These are phyloP conservation scores for Didymella pomorum DNA, from an alignment of 2,329 filamentous ascomycete species.

Conservation along the genomic window DNA sequence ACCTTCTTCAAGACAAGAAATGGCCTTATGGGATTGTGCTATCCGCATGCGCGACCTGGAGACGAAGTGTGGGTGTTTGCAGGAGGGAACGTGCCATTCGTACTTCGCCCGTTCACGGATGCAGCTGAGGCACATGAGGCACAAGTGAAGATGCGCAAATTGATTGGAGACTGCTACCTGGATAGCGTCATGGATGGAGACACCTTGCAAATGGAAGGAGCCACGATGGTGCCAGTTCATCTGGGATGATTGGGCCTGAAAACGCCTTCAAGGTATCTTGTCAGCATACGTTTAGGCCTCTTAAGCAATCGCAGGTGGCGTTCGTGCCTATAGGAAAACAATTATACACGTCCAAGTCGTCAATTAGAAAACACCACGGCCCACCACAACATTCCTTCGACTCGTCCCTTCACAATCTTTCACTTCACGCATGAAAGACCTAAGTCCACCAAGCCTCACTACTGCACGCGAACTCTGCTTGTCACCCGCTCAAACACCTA, in stretches of 20 bases:
- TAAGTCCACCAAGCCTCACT: conserved; percentile 2
- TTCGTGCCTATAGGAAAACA: too few species aligned
- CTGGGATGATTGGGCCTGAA: neutral
- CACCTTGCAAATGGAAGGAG: neutral
- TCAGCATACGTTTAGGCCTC: neutral
- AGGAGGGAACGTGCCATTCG: conserved; percentile 5
- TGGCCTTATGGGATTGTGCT: conserved; percentile 2
- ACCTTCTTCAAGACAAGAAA: conserved; percentile 1
- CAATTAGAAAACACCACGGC: neutral
- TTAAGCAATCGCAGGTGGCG: neutral
- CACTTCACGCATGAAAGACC: neutral
- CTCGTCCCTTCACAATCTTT: neutral
- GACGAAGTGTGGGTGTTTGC: conserved; percentile 16
- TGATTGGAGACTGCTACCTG: conserved; percentile 10
- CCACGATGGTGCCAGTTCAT: neutral
- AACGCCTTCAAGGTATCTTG: too few species aligned
- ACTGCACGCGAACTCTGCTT: conserved; percentile 4
- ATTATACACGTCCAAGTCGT: neutral
- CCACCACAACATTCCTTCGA: neutral
- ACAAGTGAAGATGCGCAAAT: neutral
- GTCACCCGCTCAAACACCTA: neutral
- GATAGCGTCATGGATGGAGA: conserved; percentile 13
- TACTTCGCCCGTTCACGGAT: neutral
- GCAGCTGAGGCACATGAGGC: neutral
- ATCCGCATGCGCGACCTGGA: neutral